Evolutionary conservation across 257 asterid genomes (phyloP), one percentile per base, ranked within the genome.

Genomic region (Sherardia arvensis): DNA sequence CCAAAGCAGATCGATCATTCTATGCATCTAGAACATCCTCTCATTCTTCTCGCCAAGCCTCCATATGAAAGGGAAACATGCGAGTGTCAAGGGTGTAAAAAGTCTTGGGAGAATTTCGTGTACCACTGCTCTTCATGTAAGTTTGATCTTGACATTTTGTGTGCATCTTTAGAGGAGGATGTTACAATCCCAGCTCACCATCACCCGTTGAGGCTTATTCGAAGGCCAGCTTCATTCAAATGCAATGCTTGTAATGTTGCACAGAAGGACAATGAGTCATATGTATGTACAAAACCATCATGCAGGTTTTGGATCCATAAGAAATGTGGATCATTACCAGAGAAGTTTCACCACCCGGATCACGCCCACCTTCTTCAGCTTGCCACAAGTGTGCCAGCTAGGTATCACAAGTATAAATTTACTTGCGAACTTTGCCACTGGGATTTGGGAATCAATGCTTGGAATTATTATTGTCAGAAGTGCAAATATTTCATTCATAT

Each of bases 271-370:
- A 17, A 20, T 18, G 30, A 8, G 26, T 69, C 73, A 8, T 61
- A 61, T 27, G 5, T 11, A 3, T 61, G 68, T 15, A 1, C 15
- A 1, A 12, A 18, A 49, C 55, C 55, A 49, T 49, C 26, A 1
- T 69, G 73, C 23, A 17, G 29, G 11, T 69, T 61, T 10, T 61
- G 67, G 73, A 61, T 69, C 3, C 73, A 69, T 20, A 49, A 33
- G 45, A 23, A 26, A 14, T 69, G 73, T 53, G 73, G 36, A 28
- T 59, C 38, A 17, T 11, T 60, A 1, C 38, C 53, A 0, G 38
- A 14, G 4, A 51, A 2, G 33, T 8, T 28, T 27, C 1, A 38
- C 17, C 28, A 7, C 10, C 26, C 26, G 36, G 54, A 25, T 21
- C 73, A 68, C 26, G 5, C n/a, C 7, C 73, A 68, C 25, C 66